Evolutionary conservation across 2,329 filamentous ascomycete species (phyloP), one percentile per base, ranked within the genome.

Genomic region (Pseudogymnoascus sp.): DNA sequence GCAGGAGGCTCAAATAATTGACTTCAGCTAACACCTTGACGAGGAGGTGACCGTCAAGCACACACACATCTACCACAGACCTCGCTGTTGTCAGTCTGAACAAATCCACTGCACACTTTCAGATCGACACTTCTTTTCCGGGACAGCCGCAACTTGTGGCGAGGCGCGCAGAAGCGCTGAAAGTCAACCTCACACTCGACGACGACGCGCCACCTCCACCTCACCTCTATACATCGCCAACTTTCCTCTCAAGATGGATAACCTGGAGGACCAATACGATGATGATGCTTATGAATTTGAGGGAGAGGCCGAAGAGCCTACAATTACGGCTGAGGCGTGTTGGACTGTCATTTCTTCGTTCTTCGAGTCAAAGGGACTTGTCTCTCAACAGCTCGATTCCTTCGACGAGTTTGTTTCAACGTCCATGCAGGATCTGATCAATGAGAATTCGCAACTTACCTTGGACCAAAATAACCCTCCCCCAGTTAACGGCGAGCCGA

Each of bases 291-390:
- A 91, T 73, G 88, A 88, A 65, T 85, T 87, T 68, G 83, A 84
- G 67, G 84, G 86, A 67, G 85, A 83, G 64, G 86, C 89, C 66
- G 87, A 89, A 66, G 84, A 87, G 66, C 79, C 82, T 65, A 81
- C 81, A 70, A 96, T 97, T 78, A 96, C 93, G 26, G 91, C 93
- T 65, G 95, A 97, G 80, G 96, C 99, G 78, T 97, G 92, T 81
- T 99, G 96, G 95, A 90, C 89, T 68, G 93, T 97, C 72, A 97
- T 99, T 75, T 92, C 90, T 63, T 90, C 95, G 9, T 97, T 97
- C 81, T 99, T 99, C 79, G 91, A 97, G 70, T 85, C 87, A 67
- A 99, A 97, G 78, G 93, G 95, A 72, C 83, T 99, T 33, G 95
- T 96, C 21, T 96, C 95, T 15, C 93, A 99, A 77, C 95, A 99